A percentile compares a stretch with the other conserved stretches of the same genome.
Evolutionary conservation across 2,329 filamentous ascomycete genomes (phyloP).

Genomic region (Elsinoe necatrix): DNA sequence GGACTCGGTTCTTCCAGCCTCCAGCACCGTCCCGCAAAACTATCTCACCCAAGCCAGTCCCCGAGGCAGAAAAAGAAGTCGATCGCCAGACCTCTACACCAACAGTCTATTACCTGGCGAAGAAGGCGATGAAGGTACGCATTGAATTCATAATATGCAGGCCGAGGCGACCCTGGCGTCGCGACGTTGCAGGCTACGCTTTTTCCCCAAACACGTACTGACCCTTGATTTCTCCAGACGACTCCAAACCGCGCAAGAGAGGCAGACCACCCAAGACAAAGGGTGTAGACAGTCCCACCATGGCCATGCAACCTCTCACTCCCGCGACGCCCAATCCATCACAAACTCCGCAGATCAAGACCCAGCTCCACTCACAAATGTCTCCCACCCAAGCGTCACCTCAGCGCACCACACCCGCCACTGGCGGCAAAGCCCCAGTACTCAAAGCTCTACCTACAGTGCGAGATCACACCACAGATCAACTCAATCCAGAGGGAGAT

Average conservation of each 20-base stretch:
- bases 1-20: conserved; percentile 29
- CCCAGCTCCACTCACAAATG: conserved; percentile 39
- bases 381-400: conserved; percentile 55
- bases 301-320: conserved; percentile 40
- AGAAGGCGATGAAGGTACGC: conserved; percentile 59
- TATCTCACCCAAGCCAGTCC: conserved; percentile 42
- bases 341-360: conserved; percentile 48
- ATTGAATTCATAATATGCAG: conserved; percentile 23
- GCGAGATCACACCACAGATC: conserved; percentile 92
- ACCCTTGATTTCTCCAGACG: conserved; percentile 30
- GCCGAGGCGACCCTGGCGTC: neutral
- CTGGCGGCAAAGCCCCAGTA: conserved; percentile 55
- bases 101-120: conserved; percentile 28
- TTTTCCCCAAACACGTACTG: conserved; percentile 18
- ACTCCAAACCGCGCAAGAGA: conserved; percentile 47
- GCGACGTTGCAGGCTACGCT: neutral
- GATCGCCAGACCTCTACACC: conserved; percentile 58
- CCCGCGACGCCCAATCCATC: conserved; percentile 41
- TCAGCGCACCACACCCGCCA: conserved; percentile 67
- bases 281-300: conserved; percentile 51
- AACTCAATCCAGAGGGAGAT: conserved; percentile 78
- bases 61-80: conserved; percentile 70
- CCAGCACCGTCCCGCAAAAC: conserved; percentile 37
- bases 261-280: conserved; percentile 56
- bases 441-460: conserved; percentile 94